Base-by-base conservation (phyloP, 352 stramenopile genomes). In the Globisporangium yorkense region DNA sequence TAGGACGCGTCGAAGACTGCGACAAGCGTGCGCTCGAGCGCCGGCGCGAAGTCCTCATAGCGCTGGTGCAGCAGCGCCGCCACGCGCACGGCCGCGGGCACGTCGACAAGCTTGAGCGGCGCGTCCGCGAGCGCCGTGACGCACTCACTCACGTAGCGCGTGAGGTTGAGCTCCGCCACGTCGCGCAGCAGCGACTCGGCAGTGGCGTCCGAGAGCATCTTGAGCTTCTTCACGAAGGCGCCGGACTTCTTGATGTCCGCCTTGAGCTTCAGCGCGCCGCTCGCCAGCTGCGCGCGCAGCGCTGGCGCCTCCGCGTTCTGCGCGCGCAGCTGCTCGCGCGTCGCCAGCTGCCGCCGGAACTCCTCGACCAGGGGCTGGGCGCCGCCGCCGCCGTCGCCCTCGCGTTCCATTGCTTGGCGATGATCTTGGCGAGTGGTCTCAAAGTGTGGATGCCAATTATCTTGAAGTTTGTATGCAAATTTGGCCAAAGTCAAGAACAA, bases 201-300 rank as follows among this genome's bases (percentile, higher is more conserved):
- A 49, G 77, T 82, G 59, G 65, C 61, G 56, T 97, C 89, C 24
- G 67, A 81, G 41, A 97, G 74, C 59, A 81, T 62, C 55, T 86
- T 86, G 57, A 99, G 87, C 67, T 98, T 98, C 68, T 99, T 99
- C 24, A 98, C 96, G 77, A 99, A 99, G 39, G 96, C 92, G 35
- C 94, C 98, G 54, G 90, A 98, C 69, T 98, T 98, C 74, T 99
- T 99, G 54, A 99, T 92, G 79, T 99, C 96, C 55, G 89, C 94
- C 71, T 99, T 99, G 54, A 99, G 88, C 68, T 90, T 94, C 45
- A 97, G 88, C 51, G 90, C 88, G 54, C 78, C 88, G 2, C 67
- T 71, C 46, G 97, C 75, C 56, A 98, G 88, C 45, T 80, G 69
- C 41, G 80, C 74, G 46, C 96, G 89, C 39, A 85, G 65, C 37